Evolutionary conservation across 345 rosid genomes (phyloP), one percentile per base, ranked within the genome.

Genomic region (Nasturtium officinale): DNA sequence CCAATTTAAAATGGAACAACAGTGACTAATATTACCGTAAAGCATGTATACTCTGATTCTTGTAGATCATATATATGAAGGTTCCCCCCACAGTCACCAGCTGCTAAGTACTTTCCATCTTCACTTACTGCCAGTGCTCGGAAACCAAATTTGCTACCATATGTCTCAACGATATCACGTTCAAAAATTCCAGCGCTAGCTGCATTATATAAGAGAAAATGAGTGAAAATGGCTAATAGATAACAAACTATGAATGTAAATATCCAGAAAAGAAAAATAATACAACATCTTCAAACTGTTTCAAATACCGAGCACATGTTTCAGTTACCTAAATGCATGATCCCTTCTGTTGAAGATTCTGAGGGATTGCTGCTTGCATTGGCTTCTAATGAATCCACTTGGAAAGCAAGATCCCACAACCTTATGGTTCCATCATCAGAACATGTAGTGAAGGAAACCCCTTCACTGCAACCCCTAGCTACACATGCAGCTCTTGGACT

Each of bases 401-500:
- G 86, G 56, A 82, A 65, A 69, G 77, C 83, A 71, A 91, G 87
- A 80, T 89, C 97, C 96, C 97, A 89, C 74, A 91, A 75, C 80
- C 96, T 83, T 51, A 89, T 84, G 61, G 89, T 85, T 38, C 96
- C 96, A 79, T 91, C 97, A 69, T 89, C 84, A 40, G 96, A 89
- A 81, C 96, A 91, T 65, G 93, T 91, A 32, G 96, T 86, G 77
- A 91, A 91, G 32, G 96, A 87, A 75, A 87, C 82, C 67, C 91
- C 93, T 73, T 90, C 91, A 54, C 84, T 71, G 82, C 96, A 91
- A 45, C 97, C 97, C 73, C 89, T 89, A 61, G 90, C 89, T 56
- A 77, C 83, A 78, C 97, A 91, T 51, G 85, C 88, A 76, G 81
- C 71, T 67, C 87, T 78, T 65, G 93, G 85, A 81, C 85, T 83